phyloP scores from a whole-genome alignment of 352 stramenopile species.

The Lagenidium sp. region DNA sequence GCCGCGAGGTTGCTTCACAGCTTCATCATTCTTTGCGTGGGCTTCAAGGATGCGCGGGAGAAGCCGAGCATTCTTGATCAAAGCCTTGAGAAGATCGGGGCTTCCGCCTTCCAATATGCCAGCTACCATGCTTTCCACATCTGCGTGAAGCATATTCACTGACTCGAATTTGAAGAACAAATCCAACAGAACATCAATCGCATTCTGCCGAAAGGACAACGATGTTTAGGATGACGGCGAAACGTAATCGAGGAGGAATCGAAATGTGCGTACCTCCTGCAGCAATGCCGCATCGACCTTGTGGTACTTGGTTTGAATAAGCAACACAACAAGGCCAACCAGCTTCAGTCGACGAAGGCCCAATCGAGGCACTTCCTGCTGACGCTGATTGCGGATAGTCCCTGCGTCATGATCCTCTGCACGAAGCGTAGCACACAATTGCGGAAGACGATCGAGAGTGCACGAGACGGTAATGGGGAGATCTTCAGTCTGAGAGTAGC shows the following conservation, averaged over 20 bases:
- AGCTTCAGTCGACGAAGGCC: conserved; percentile 76
- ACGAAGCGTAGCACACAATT: conserved; percentile 57
- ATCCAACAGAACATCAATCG: conserved; percentile 65
- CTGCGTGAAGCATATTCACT: conserved; percentile 82
- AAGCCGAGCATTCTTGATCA: conserved; percentile 70
- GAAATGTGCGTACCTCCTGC: conserved; percentile 13
- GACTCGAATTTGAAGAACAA: conserved; percentile 86
- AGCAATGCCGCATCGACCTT: conserved; percentile 63
- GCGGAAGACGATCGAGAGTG: conserved; percentile 46
- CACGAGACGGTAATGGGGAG: conserved; percentile 44
- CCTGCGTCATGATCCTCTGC: conserved; percentile 50
- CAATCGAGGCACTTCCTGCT: conserved; percentile 59
- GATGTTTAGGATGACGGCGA: background rate
- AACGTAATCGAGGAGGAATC: conserved; percentile 11
- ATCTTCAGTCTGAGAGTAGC: conserved; percentile 59
- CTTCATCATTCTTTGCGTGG: conserved; percentile 71
- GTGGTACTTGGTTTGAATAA: conserved; percentile 82
- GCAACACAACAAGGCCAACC: conserved; percentile 61
- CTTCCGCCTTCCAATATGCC: conserved; percentile 76
- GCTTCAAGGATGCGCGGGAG: conserved; percentile 66
- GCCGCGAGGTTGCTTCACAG: conserved; percentile 36
- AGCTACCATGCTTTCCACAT: conserved; percentile 82
- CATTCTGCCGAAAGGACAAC: conserved; percentile 15
- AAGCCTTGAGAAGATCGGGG: conserved; percentile 53
- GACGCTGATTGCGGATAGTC: conserved; percentile 64